phyloP scores from a whole-genome alignment of 1,139 yeast species.

The Candida neerlandica region DNA sequence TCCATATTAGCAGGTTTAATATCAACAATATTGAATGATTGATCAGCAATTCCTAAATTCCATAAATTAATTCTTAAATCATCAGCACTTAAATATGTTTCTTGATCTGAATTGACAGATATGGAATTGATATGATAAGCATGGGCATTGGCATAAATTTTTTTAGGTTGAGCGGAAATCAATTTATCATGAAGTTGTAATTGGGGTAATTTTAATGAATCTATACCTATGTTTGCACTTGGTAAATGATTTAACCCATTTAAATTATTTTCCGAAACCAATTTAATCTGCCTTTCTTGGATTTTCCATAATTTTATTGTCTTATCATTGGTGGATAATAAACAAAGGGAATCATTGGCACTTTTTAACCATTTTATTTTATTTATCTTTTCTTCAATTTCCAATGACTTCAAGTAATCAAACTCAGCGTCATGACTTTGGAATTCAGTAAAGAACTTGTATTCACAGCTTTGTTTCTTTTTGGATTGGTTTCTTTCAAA shows the following conservation, averaged over 20 bases:
- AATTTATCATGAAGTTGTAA: slow-evolving; percentile 91
- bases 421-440: slow-evolving; percentile 99
- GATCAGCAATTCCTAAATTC: slow-evolving; percentile 94
- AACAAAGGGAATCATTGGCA: slow-evolving; percentile 83
- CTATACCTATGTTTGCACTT: slow-evolving; percentile 19
- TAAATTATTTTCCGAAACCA: slow-evolving; percentile 89
- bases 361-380: slow-evolving; percentile 96
- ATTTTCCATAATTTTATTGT: slow-evolving; percentile 97
- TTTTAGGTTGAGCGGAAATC: slow-evolving; percentile 92
- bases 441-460: slow-evolving; percentile 93
- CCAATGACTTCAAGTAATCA: slow-evolving; percentile 92
- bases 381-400: slow-evolving; percentile 97
- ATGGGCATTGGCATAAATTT: slow-evolving; percentile 92
- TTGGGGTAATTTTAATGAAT: slow-evolving; percentile 74
- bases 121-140: slow-evolving; percentile 97
- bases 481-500: slow-evolving; percentile 86
- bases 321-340: slow-evolving; percentile 92
- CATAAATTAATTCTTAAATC: slow-evolving; percentile 94
- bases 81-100: slow-evolving; percentile 91
- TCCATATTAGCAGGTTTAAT: slow-evolving; percentile 99
- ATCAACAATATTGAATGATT: slow-evolving; percentile 94
- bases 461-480: slow-evolving; percentile 76
- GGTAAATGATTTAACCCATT: slow-evolving; percentile 42
- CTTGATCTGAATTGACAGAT: slow-evolving; percentile 93
- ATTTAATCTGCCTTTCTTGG: slow-evolving; percentile 86